Evolutionary conservation across 495 filamentous ascomycete genomes (phyloP).

Genomic region (Terfezia claveryi): DNA sequence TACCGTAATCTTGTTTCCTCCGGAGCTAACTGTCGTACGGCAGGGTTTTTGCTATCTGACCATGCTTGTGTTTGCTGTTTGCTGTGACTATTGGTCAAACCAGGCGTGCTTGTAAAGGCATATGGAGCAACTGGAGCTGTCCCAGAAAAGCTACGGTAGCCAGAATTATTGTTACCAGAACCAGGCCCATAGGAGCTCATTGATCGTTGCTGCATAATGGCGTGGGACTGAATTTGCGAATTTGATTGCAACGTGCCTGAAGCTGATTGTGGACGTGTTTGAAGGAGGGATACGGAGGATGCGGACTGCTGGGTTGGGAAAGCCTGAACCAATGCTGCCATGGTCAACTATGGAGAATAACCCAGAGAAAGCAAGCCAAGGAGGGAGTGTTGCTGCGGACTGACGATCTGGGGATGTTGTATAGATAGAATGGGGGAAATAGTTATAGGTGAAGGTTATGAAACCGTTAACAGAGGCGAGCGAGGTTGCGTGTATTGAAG

Average conservation of each 20-base stretch:
- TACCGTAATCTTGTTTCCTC: slow-evolving; percentile 32
- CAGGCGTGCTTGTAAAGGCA: slow-evolving; percentile 59
- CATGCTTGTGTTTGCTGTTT: slow-evolving; percentile 30
- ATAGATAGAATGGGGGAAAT: too few relatives aligned
- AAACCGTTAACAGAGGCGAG: too few relatives aligned
- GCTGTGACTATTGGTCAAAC: slow-evolving; percentile 31
- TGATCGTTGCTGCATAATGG: slow-evolving; percentile 31
- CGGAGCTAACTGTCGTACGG: slow-evolving; percentile 27
- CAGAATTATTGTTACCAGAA: slow-evolving; percentile 28
- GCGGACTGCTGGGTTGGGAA: slow-evolving; percentile 51
- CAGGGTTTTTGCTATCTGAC: slow-evolving; percentile 19
- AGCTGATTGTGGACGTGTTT: slow-evolving; percentile 49
- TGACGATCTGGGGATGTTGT: too few relatives aligned
- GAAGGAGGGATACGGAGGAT: slow-evolving; percentile 60
- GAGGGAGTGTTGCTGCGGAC: too few relatives aligned
- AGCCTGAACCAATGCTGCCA: slow-evolving; percentile 83
- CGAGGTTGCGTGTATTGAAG: too few relatives aligned
- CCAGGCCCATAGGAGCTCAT: slow-evolving; percentile 46
- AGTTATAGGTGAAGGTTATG: too few relatives aligned
- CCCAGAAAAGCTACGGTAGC: slow-evolving; percentile 46
- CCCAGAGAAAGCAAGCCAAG: too few relatives aligned
- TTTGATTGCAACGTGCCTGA: slow-evolving; percentile 38
- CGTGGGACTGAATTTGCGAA: slow-evolving; percentile 28
- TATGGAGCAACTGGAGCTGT: slow-evolving; percentile 58
- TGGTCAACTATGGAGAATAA: slow-evolving; percentile 17